Evolutionary conservation across 2,329 filamentous ascomycete genomes (phyloP).

Genomic region (Aureobasidium sp.): DNA sequence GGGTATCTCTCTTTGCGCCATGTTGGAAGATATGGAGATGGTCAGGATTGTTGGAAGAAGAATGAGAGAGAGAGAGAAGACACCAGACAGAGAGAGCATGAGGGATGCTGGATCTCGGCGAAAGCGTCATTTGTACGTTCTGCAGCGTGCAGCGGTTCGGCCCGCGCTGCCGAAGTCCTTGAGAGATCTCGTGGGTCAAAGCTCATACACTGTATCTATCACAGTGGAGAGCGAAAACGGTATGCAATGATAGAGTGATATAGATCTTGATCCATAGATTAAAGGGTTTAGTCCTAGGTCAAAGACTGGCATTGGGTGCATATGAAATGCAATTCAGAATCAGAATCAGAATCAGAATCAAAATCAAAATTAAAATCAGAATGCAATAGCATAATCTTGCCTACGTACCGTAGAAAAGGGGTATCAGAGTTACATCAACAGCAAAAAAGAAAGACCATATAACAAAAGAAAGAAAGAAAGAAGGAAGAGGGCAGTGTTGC

Average conservation of each 20-base stretch:
- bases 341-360: too few relatives aligned
- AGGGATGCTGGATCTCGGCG: background rate
- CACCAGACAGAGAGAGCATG: too few relatives aligned
- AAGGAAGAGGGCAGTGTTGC: background rate
- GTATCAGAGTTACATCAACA: background rate
- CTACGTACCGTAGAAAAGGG: background rate
- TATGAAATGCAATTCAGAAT: too few relatives aligned
- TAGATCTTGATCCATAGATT: too few relatives aligned
- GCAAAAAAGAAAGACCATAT: background rate
- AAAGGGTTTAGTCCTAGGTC: too few relatives aligned
- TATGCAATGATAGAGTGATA: background rate
- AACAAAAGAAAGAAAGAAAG: background rate
- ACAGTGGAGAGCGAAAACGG: background rate
- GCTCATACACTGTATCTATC: background rate
- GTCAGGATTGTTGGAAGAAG: background rate
- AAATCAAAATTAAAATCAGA: background rate
- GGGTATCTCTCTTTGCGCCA: constrained; percentile 21
- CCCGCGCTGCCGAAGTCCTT: background rate
- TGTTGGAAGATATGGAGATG: background rate
- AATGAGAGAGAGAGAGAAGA: too few relatives aligned
- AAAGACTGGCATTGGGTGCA: too few relatives aligned
- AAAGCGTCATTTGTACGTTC: background rate
- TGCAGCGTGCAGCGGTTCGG: background rate
- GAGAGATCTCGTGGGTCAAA: background rate
- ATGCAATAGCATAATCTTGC: background rate